Percentiles rank a stretch among this genome's conserved stretches.
phyloP scores from a whole-genome alignment of 495 filamentous ascomycete genomes.

The Penicillium psychrofluorescens region DNA sequence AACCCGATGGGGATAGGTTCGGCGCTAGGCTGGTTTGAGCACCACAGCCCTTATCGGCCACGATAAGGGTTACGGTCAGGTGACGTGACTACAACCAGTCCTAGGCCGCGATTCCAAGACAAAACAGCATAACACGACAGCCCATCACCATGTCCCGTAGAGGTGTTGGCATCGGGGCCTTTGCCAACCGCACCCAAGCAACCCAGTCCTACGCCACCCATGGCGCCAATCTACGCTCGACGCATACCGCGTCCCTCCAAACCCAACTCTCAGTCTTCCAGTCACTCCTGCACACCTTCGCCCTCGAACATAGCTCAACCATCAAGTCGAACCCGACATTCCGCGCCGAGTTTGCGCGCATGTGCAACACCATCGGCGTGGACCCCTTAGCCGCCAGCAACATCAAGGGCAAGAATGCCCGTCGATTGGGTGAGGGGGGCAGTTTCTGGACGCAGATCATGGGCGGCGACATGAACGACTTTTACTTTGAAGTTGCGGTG shows the following conservation, averaged over 20 bases:
- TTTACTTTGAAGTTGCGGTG: slow-evolving; percentile 95
- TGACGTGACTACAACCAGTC: slow-evolving; percentile 9
- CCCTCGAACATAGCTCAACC: slow-evolving; percentile 85
- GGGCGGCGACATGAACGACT: slow-evolving; percentile 88
- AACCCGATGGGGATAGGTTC: too few relatives aligned
- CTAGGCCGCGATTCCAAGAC: not conserved
- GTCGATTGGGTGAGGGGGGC: slow-evolving; percentile 38
- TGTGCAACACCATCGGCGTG: slow-evolving; percentile 95
- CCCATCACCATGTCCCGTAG: slow-evolving; percentile 39
- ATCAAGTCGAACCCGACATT: slow-evolving; percentile 93
- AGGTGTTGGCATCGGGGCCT: slow-evolving; percentile 86
- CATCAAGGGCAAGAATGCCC: slow-evolving; percentile 43
- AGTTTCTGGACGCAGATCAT: slow-evolving; percentile 92
- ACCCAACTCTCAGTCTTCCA: slow-evolving; percentile 96
- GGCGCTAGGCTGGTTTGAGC: slow-evolving; percentile 8
- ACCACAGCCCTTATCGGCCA: slow-evolving; percentile 18
- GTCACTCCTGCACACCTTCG: slow-evolving; percentile 85
- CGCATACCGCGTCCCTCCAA: slow-evolving; percentile 72
- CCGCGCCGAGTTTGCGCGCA: slow-evolving; percentile 93
- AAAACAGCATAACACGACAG: not conserved
- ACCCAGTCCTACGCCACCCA: slow-evolving; percentile 82
- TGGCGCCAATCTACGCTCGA: slow-evolving; percentile 72
- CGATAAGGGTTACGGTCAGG: slow-evolving; percentile 12
- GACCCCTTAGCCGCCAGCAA: slow-evolving; percentile 79
- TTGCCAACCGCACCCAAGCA: slow-evolving; percentile 73